Evolutionary conservation across 108 stramenopile species (phyloP), one percentile per base, ranked within the genome.

Genomic region (Asterionellopsis glacialis): DNA sequence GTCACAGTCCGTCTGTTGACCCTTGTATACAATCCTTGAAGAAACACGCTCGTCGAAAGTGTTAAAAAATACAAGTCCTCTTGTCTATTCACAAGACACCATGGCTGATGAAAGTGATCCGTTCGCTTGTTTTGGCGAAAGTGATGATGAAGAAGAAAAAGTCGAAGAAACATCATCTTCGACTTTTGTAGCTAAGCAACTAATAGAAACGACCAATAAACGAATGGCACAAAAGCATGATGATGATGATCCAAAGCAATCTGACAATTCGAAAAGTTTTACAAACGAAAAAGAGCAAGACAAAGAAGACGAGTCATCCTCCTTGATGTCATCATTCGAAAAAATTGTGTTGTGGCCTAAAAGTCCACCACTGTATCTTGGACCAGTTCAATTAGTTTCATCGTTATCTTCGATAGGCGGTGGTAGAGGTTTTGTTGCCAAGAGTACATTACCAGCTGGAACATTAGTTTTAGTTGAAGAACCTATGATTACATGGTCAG

Each of bases 381-480:
- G 78, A 1, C 74, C 84, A 0, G 70, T 81, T 15, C 11, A 60
- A 9, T 57, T 79, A 0, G 66, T 79, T 10, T 45, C 61, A 11
- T 62, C 67, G 2, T 59, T 80, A 0, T 50, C 54, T 14, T 49
- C 67, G 0, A 39, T 45, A 47, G 86, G 90, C 15, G 86, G 84
- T n/a, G 87, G 87, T 11, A 47, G 90, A 49, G 90, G 84, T 40
- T 88, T 79, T 47, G 74, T 86, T 13, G 90, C 90, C 0, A 53
- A 69, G 23, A 51, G 18, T 23, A 55, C 68, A 25, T 42, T 92
- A n/a, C 59, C 68, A 27, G 79, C 87, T 11, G 90, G 90, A 19
- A 92, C 87, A 40, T 65, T 83, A 42, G 54, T 88, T 0, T 51
- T 92, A 43, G 73, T 87, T 16, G 90, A 92, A 70, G 71, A 80